phyloP scores from a whole-genome alignment of 1,139 yeast genomes.

The Yamadazyma triangularis region DNA sequence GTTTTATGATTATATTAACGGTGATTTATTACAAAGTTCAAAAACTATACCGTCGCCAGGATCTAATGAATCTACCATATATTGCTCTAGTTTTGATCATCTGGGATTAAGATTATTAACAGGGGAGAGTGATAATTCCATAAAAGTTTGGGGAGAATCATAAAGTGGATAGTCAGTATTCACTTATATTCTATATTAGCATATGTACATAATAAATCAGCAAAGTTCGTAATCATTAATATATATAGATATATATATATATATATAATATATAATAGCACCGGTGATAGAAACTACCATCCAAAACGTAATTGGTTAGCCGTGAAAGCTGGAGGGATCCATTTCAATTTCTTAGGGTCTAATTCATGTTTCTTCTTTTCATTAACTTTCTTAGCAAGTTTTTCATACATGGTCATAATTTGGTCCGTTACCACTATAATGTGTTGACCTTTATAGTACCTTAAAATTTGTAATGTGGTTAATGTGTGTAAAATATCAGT shows the following conservation, averaged over 20 bases:
- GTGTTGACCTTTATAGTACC: conserved; percentile 95
- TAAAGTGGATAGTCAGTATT: too few species aligned
- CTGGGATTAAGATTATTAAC: conserved; percentile 80
- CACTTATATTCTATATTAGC: too few species aligned
- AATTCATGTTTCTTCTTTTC: conserved; percentile 73
- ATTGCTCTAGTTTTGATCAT: conserved; percentile 70
- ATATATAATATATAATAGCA: too few species aligned
- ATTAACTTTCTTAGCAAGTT: conserved; percentile 49
- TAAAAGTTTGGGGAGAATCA: conserved; percentile 72
- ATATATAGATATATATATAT: conserved; percentile 2
- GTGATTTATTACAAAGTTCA: conserved; percentile 55
- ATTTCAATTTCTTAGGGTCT: conserved; percentile 64
- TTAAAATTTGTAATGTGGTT: conserved; percentile 82
- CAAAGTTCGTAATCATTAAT: too few species aligned
- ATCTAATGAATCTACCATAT: conserved; percentile 60
- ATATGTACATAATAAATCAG: too few species aligned
- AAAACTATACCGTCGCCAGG: conserved; percentile 63
- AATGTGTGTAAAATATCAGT: conserved; percentile 92
- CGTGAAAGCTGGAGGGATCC: conserved; percentile 97
- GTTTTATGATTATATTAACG: conserved; percentile 75
- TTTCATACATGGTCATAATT: conserved; percentile 71
- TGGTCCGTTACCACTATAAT: conserved; percentile 88
- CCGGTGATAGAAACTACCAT: too few species aligned
- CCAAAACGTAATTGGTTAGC: conserved; percentile 96
- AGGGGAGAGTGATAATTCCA: conserved; percentile 86